Base-by-base conservation (phyloP, 1,284 basidiomycete species). In the Psilocybe mexicana region DNA sequence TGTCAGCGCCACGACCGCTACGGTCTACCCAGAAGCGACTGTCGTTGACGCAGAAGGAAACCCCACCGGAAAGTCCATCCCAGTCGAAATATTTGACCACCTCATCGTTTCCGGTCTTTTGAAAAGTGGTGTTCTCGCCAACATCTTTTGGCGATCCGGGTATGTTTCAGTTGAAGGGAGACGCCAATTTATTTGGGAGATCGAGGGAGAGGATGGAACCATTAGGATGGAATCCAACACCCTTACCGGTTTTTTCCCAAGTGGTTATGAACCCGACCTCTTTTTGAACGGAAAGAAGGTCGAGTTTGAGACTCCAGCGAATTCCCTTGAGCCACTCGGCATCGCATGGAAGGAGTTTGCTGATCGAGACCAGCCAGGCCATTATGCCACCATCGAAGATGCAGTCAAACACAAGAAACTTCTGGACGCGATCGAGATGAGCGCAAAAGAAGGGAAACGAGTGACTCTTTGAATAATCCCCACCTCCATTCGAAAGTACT, bases 171-270 rank as follows among this genome's bases (percentile, higher is more conserved):
- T 65, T 18, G 66, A 62, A 35, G 66, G 64, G 12, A 53, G 65
- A n/a, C 58, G 50, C 10, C 59, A 54, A 6, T 68, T 73, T 52
- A 24, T 68, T 1, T 76, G 72, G 72, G 61, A 67, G 47, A 74
- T 77, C 52, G 71, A 76, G 38, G 74, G 74, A 11, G 74, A 76
- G 47, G 68, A 72, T 0, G 74, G 74, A 0, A 63, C 64, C 10
- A 69, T 76, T 48, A 58, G 66, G 23, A 45, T 77, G 6, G 69
- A 72, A 52, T 63, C 59, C 52, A 60, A 67, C 8, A 45, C 53
- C 12, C 3, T 54, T 10, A 10, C 33, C 6, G 57, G 48, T 0
- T 44, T 44, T 4, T 55, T 54, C 53, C 36, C 56, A 6, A 58
- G 45, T 25, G 44, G 47, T 1, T 26, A 35, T 5, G 57, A 61